Evolutionary conservation across 176 grass and related monocot genomes (phyloP).

Genomic region (Elaeis guineensis): DNA sequence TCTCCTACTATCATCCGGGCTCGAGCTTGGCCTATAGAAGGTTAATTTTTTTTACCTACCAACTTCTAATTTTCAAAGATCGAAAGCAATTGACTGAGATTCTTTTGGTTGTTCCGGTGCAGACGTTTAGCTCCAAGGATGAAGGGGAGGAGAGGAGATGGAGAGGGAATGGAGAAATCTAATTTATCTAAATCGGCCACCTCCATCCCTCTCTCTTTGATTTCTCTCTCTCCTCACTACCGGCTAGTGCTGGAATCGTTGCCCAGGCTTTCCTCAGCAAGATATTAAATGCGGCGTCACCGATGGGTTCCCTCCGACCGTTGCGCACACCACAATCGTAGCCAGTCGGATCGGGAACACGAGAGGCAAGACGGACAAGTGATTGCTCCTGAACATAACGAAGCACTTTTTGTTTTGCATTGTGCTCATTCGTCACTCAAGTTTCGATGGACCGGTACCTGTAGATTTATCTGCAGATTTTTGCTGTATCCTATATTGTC

Average conservation of each 20-base stretch:
- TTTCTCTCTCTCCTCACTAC: slow-evolving; percentile 85
- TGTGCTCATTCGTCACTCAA: too few species aligned
- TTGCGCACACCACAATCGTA: slow-evolving; percentile 77
- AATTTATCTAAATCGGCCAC: too few species aligned
- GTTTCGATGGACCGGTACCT: too few species aligned
- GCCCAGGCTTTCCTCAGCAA: slow-evolving; percentile 65
- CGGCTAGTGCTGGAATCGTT: slow-evolving; percentile 79
- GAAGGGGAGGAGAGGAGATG: slow-evolving; percentile 13
- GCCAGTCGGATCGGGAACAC: slow-evolving; percentile 78
- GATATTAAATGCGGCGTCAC: slow-evolving; percentile 69
- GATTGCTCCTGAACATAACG: not conserved
- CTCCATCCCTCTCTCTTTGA: slow-evolving; percentile 72
- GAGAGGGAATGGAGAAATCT: slow-evolving; percentile 47
- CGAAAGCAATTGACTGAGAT: not conserved
- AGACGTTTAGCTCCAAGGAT: slow-evolving; percentile 82
- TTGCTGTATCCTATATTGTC: too few species aligned
- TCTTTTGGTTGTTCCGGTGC: not conserved
- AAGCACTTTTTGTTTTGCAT: too few species aligned
- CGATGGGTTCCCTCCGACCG: slow-evolving; percentile 95
- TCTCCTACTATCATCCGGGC: slow-evolving; percentile 40
- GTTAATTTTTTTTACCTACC: slow-evolving; percentile 12
- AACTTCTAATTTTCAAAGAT: too few species aligned
- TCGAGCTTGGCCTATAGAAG: slow-evolving; percentile 87
- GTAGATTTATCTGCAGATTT: too few species aligned
- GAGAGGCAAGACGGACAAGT: slow-evolving; percentile 39